Evolutionary conservation across 1,139 yeast genomes (phyloP), one percentile per base, ranked within the genome.

Genomic region (Sugiyamaella sp.): DNA sequence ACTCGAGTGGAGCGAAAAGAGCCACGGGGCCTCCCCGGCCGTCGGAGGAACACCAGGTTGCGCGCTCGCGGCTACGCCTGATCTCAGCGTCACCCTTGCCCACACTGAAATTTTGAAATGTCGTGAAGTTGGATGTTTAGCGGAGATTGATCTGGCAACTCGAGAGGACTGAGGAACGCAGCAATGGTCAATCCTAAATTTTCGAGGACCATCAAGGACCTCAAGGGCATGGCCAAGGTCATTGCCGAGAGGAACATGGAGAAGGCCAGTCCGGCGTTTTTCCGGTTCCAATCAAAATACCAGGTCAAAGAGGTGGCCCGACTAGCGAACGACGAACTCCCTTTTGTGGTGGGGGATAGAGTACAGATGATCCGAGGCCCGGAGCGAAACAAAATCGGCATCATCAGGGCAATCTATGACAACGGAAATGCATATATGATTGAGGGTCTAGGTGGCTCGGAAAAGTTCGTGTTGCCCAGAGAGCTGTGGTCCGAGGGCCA

Each of bases 401-500:
- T 82, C 53, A 74, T 84, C 37, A 73, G 74, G 49, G 75, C 76
- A 39, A 74, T 76, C 40, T 77, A 74, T 53, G 66, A 66, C 24
- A 71, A 74, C 50, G 76, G 83, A n/a, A 82, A 84, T 62, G 77
- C 81, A 12, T 76, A 77, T 44, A 72, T 76, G 51, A 69, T 84
- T 29, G 82, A 78, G 55, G 87, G 82, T 53, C 75, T 80, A 57
- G 84, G 86, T 21, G 82, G 81, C 40, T 75, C 80, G 4, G 74
- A 73, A 56, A 73, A 74, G 38, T 74, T 79, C 41, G 80, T 82
- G 22, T 76, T 83, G 50, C 96, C 97, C 17, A 84, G 83, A 64
- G 75, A 77, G 51, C 79, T 79, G 65, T 89, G 96, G 95, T 79
- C 81, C 45, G 85, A 82, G 53, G 85, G 86, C 49, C 95, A 86